Conservation (phyloP, 805 yeast genomes). For the Grigorovia transvaalensis region DNA sequence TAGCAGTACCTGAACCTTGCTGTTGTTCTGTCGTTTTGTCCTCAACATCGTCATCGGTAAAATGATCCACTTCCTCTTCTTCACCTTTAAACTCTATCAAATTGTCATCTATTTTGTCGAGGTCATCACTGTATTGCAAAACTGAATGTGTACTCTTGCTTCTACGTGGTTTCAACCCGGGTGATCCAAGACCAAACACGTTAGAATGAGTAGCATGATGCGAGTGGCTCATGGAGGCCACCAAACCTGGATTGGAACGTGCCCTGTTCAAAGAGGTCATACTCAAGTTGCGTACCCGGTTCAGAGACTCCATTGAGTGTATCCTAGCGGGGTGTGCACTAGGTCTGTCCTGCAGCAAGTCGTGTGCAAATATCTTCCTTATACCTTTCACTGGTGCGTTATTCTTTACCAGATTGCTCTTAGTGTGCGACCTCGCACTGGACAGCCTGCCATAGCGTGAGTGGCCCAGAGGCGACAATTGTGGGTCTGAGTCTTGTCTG, state of each 20-base stretch:
- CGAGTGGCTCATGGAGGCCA: slow-evolving; percentile 1
- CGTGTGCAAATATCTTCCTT: slow-evolving; percentile 21
- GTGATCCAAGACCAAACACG: slow-evolving; percentile 8
- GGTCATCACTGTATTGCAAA: slow-evolving; percentile 14
- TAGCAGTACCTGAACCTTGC: background rate
- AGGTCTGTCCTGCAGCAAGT: slow-evolving; percentile 10
- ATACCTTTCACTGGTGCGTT: slow-evolving; percentile 25
- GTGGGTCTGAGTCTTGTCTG: background rate
- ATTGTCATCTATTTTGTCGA: slow-evolving; percentile 17
- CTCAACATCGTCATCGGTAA: slow-evolving; percentile 29
- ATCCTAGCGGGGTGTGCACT: slow-evolving; percentile 7
- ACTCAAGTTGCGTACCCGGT: slow-evolving; percentile 21
- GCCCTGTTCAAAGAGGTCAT: slow-evolving; percentile 26
- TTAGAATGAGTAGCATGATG: background rate
- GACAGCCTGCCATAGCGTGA: background rate
- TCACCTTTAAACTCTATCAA: slow-evolving; percentile 10
- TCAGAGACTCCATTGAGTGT: slow-evolving; percentile 24
- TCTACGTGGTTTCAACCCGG: slow-evolving; percentile 23
- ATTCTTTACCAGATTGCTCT: slow-evolving; percentile 16
- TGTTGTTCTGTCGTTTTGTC: slow-evolving; percentile 6
- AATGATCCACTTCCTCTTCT: slow-evolving; percentile 36
- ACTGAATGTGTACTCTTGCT: slow-evolving; percentile 22
- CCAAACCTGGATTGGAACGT: slow-evolving; percentile 12
- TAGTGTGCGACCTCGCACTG: background rate
- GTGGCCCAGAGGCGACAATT: background rate